phyloP scores from a whole-genome alignment of 768 basidiomycete species.

The Naematelia encephala region DNA sequence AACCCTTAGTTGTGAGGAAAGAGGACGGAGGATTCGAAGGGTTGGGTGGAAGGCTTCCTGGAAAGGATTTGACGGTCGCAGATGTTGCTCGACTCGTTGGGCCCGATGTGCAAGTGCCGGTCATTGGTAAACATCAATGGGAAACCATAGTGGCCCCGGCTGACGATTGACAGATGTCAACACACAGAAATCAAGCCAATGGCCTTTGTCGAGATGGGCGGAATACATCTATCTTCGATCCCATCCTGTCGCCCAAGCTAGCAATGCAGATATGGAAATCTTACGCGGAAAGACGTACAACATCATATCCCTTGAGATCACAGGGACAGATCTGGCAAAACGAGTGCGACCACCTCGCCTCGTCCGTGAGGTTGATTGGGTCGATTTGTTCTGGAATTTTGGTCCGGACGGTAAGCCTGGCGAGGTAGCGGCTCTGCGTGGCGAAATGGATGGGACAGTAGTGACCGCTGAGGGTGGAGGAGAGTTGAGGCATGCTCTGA shows the following conservation, averaged over 20 bases:
- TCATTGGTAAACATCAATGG: conserved; percentile 64
- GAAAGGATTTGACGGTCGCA: conserved; percentile 64
- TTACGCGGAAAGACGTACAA: conserved; percentile 75
- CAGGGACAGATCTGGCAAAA: conserved; percentile 74
- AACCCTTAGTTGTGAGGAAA: conserved; percentile 74
- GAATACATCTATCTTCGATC: conserved; percentile 67
- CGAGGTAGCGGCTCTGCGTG: conserved; percentile 6
- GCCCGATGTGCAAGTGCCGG: conserved; percentile 73
- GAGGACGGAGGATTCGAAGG: conserved; percentile 59
- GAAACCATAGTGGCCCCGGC: neutral
- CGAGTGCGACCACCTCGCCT: conserved; percentile 76
- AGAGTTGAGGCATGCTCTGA: neutral
- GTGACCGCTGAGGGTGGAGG: conserved; percentile 3
- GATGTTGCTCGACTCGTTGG: conserved; percentile 80
- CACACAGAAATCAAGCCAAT: conserved; percentile 77
- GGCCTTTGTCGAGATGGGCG: conserved; percentile 89
- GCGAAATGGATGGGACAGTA: neutral
- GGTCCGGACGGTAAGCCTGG: conserved; percentile 2
- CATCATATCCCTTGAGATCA: conserved; percentile 92
- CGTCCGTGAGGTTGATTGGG: conserved; percentile 86
- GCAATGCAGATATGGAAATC: conserved; percentile 4
- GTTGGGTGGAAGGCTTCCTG: conserved; percentile 87
- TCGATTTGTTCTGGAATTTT: conserved; percentile 85
- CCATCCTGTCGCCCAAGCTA: conserved; percentile 42
- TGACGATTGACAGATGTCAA: conserved; percentile 63